Conservation (phyloP, 139 green algal genomes). For the Micractinium conductrix region DNA sequence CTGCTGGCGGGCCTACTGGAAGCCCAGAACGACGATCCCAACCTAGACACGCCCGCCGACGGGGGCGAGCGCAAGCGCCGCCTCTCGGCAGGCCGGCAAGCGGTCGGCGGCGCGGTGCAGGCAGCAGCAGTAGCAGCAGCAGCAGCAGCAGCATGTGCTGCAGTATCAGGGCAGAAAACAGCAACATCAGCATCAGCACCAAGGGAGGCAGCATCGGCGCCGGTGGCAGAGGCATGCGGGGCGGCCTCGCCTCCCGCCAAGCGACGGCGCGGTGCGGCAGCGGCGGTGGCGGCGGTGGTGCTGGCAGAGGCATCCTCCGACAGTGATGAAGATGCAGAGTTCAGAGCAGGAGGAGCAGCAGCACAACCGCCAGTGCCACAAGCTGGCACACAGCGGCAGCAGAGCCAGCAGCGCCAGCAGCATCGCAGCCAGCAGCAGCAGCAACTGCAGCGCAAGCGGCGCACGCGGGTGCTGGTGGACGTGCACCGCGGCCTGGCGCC, state of each 20-base stretch:
- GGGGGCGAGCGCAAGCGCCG: background rate
- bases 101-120: background rate
- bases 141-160: background rate
- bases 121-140: background rate
- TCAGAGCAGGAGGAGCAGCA: background rate
- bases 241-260: background rate
- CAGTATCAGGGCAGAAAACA: background rate
- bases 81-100: background rate
- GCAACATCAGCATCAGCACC: background rate
- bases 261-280: constrained; percentile 2
- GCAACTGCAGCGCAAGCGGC: background rate
- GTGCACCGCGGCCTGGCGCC: background rate
- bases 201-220: background rate
- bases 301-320: background rate
- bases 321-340: background rate
- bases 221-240: background rate
- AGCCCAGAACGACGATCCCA: constrained; percentile 2
- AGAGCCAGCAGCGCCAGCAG: too few species aligned
- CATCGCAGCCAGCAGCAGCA: too few species aligned
- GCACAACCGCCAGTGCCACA: background rate
- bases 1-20: too few species aligned
- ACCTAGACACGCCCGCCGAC: background rate
- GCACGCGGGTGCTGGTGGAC: constrained; percentile 25
- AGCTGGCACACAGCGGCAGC: background rate
- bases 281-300: background rate